Evolutionary conservation across 805 yeast genomes (phyloP).

Genomic region (Metschnikowia peoriensis): DNA sequence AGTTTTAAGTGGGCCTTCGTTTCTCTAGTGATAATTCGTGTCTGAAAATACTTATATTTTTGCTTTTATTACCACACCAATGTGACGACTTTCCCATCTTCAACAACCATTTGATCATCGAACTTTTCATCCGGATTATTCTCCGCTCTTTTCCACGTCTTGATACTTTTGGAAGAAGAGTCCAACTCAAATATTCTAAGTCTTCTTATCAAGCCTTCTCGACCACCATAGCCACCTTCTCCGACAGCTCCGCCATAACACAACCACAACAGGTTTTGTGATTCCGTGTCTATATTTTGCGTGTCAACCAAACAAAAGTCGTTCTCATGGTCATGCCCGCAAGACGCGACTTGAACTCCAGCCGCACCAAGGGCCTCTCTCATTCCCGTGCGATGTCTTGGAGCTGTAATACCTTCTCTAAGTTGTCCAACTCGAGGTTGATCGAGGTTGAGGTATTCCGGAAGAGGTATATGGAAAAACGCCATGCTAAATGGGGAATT

Average conservation of each 20-base stretch:
- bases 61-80: neutral
- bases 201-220: conserved; percentile 82
- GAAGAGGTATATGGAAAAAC: conserved; percentile 91
- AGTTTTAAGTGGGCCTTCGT: too few species aligned
- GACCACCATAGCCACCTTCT: conserved; percentile 95
- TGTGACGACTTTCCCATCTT: conserved; percentile 8
- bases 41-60: too few species aligned
- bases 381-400: conserved; percentile 66
- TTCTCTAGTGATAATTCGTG: too few species aligned
- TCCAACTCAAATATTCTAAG: conserved; percentile 71
- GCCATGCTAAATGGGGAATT: conserved; percentile 68
- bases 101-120: conserved; percentile 51
- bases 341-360: conserved; percentile 73
- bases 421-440: conserved; percentile 56
- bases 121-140: conserved; percentile 46
- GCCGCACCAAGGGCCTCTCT: conserved; percentile 55
- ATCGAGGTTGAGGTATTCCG: conserved; percentile 64
- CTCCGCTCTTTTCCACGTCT: conserved; percentile 74
- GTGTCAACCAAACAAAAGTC: conserved; percentile 76
- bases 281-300: conserved; percentile 21
- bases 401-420: conserved; percentile 79
- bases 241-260: conserved; percentile 95
- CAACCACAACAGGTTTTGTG: conserved; percentile 58
- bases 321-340: conserved; percentile 96
- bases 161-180: conserved; percentile 43